A percentile compares a stretch with the other conserved stretches of the same genome.
Evolutionary conservation across 345 rosid species (phyloP).

Genomic region (Odontarrhena argentea): DNA sequence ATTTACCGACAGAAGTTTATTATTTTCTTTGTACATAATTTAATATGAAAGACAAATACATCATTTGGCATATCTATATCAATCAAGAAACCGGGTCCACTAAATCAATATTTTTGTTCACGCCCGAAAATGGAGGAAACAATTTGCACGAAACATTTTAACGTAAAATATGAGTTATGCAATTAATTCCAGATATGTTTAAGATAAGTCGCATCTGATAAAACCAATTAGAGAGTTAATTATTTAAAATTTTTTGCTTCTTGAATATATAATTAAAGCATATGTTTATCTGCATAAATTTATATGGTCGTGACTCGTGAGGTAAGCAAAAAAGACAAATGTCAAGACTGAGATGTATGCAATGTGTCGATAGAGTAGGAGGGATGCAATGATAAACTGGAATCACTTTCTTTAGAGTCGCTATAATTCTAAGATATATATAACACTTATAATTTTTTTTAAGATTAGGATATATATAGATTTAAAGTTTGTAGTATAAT

Average conservation of each 20-base stretch:
- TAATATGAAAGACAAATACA: conserved; percentile 7
- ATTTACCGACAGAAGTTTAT: conserved; percentile 19
- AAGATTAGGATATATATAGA: conserved; percentile 17
- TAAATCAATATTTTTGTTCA: conserved; percentile 23
- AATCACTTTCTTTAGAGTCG: neutral
- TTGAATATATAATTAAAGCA: neutral
- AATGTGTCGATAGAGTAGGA: conserved; percentile 10
- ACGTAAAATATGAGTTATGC: conserved; percentile 30
- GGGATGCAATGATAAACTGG: neutral
- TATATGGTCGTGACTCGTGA: neutral
- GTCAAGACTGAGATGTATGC: conserved; percentile 18
- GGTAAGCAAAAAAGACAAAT: conserved; percentile 24
- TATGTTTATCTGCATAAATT: conserved; percentile 6
- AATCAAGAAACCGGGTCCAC: conserved; percentile 33
- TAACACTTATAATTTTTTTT: neutral
- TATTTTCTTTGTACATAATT: neutral
- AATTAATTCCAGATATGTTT: conserved; percentile 17
- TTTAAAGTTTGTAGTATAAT: conserved; percentile 1
- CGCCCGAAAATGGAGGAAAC: conserved; percentile 29
- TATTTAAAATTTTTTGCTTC: conserved; percentile 1
- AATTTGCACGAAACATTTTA: conserved; percentile 28
- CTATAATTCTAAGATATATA: neutral
- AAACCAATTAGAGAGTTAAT: neutral
- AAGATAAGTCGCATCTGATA: conserved; percentile 3
- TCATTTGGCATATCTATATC: conserved; percentile 9